Conservation (phyloP, 371 early-diverging fungal species). For the Lichtheimia hyalospora region DNA sequence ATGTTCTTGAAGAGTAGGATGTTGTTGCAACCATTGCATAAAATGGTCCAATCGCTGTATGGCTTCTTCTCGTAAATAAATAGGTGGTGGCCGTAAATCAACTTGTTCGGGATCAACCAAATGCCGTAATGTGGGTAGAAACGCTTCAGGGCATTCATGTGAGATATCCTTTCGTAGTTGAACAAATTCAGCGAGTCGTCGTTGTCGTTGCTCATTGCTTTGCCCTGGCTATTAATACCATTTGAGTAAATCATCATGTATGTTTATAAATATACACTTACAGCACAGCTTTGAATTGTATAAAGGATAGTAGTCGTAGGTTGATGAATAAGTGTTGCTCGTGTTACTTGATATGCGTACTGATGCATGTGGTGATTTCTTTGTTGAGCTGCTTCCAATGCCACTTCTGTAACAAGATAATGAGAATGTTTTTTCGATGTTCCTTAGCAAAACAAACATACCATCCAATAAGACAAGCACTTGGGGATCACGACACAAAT, state of each 20-base stretch:
- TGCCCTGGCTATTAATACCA: too few species aligned
- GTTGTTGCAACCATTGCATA: slow-evolving; percentile 46
- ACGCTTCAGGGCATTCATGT: slow-evolving; percentile 48
- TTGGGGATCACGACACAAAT: slow-evolving; percentile 30
- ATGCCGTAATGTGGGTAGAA: slow-evolving; percentile 48
- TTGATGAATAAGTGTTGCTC: too few species aligned
- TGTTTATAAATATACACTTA: neutral
- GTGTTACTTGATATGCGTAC: too few species aligned
- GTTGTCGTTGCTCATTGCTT: neutral
- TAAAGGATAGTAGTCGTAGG: neutral
- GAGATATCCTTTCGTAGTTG: slow-evolving; percentile 41
- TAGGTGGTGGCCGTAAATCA: slow-evolving; percentile 46
- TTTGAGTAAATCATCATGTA: too few species aligned
- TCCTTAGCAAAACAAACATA: slow-evolving; percentile 7
- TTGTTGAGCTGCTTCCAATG: too few species aligned
- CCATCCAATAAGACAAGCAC: slow-evolving; percentile 38
- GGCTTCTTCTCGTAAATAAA: slow-evolving; percentile 27
- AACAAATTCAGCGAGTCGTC: slow-evolving; percentile 49
- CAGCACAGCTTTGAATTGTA: neutral
- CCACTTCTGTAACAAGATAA: too few species aligned
- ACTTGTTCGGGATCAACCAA: slow-evolving; percentile 37
- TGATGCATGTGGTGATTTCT: too few species aligned
- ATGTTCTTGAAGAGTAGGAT: slow-evolving; percentile 45
- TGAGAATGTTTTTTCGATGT: too few species aligned
- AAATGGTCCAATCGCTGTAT: slow-evolving; percentile 38